Conservation (phyloP, 2,329 filamentous ascomycete species). For the Botrytis sinoallii region DNA sequence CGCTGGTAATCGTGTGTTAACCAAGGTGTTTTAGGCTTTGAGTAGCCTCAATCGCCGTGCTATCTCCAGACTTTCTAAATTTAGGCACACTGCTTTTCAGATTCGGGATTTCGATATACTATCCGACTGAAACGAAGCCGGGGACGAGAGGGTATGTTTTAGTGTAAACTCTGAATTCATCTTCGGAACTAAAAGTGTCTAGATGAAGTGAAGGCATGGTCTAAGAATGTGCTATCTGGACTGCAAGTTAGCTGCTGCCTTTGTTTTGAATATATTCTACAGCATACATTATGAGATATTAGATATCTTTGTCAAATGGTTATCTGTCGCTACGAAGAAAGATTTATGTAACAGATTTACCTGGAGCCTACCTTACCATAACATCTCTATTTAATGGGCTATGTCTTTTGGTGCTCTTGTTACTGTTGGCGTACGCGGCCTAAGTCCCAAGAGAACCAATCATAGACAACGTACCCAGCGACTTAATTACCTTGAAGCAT, state of each 20-base stretch:
- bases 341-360: background rate
- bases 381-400: background rate
- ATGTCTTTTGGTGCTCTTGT: background rate
- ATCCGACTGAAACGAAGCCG: background rate
- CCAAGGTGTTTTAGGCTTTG: background rate
- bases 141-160: background rate
- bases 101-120: background rate
- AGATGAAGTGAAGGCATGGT: background rate
- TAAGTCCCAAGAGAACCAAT: background rate
- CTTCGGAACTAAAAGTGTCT: background rate
- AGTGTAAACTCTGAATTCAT: background rate
- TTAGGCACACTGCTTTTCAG: background rate
- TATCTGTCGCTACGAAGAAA: background rate
- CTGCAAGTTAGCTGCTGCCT: background rate
- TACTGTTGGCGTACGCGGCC: slow-evolving; percentile 3
- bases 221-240: background rate
- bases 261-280: background rate
- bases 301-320: background rate
- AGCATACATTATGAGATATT: background rate
- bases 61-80: background rate
- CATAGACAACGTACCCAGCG: background rate
- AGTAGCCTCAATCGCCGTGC: background rate
- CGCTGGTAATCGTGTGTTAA: background rate
- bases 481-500: background rate
- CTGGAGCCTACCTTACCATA: background rate